Percentiles rank a stretch among this genome's conserved stretches.
Evolutionary conservation across 1,284 basidiomycete genomes (phyloP).

Genomic region (Trichosporon asahii): DNA sequence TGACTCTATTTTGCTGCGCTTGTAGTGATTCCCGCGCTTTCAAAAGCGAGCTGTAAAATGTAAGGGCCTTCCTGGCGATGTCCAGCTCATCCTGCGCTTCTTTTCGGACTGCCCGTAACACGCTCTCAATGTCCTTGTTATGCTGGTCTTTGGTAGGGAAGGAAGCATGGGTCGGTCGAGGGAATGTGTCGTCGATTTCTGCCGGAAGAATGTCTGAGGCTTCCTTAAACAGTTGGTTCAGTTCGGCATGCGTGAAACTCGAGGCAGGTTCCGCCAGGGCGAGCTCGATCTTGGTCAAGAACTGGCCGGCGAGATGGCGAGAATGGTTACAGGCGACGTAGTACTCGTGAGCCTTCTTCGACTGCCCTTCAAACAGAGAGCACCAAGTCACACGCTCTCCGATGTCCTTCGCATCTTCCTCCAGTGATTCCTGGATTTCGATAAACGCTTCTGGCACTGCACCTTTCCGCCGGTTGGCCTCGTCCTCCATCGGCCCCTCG

Average conservation of each 20-base stretch:
- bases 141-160: conserved; percentile 34
- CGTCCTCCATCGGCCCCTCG: conserved; percentile 27
- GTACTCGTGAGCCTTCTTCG: conserved; percentile 32
- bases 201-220: conserved; percentile 23
- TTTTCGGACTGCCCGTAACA: conserved; percentile 13
- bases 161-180: conserved; percentile 31
- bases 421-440: conserved; percentile 45
- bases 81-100: conserved; percentile 22
- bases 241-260: conserved; percentile 25
- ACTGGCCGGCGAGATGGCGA: conserved; percentile 15
- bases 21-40: conserved; percentile 20
- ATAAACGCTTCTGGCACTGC: conserved; percentile 43
- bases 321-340: conserved; percentile 24
- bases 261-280: conserved; percentile 28
- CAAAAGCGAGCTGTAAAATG: conserved; percentile 31
- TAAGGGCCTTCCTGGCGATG: conserved; percentile 21
- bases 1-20: conserved; percentile 15
- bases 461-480: conserved; percentile 15
- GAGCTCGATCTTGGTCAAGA: conserved; percentile 22
- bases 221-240: conserved; percentile 14
- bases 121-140: conserved; percentile 20
- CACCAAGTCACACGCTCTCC: conserved; percentile 31
- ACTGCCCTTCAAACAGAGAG: conserved; percentile 35
- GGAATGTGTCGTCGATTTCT: conserved; percentile 26
- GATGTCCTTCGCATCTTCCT: conserved; percentile 30